A percentile compares a stretch with the other conserved stretches of the same genome.
These are phyloP conservation scores for Fusarium papillatum DNA, from an alignment of 2,329 filamentous ascomycete species.

Conservation along the genomic window DNA sequence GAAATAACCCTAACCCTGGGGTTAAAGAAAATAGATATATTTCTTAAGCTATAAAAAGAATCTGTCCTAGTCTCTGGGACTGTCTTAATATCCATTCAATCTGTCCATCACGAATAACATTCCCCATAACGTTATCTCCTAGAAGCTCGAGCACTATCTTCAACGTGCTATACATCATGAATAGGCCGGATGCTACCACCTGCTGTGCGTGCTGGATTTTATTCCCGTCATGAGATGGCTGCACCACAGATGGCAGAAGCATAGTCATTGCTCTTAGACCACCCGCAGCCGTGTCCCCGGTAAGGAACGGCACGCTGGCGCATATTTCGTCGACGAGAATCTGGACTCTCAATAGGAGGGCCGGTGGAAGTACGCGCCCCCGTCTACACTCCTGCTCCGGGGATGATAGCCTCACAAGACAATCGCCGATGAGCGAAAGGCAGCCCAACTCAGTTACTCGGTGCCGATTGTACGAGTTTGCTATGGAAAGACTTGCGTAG, in stretches of 20 bases:
- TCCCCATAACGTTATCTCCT: not conserved
- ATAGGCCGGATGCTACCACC: not conserved
- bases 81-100: not conserved
- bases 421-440: not conserved
- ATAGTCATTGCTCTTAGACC: not conserved
- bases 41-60: not conserved
- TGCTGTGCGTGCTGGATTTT: not conserved
- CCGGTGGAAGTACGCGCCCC: not conserved
- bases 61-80: not conserved
- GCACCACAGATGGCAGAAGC: not conserved
- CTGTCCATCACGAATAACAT: not conserved
- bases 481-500: not conserved
- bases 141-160: not conserved
- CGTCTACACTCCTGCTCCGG: not conserved
- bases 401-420: not conserved
- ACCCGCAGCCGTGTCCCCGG: not conserved
- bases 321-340: constrained; percentile 18
- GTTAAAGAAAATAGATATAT: too few relatives aligned
- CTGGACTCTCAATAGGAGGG: not conserved
- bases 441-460: not conserved
- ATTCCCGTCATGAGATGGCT: not conserved
- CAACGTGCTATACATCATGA: not conserved
- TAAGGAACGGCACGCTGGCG: constrained; percentile 16
- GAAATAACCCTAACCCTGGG: too few relatives aligned
- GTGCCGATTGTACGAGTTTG: not conserved